These are phyloP conservation scores for Cyberlindnera bimundalis DNA, from an alignment of 805 yeast species.

Conservation along the genomic window DNA sequence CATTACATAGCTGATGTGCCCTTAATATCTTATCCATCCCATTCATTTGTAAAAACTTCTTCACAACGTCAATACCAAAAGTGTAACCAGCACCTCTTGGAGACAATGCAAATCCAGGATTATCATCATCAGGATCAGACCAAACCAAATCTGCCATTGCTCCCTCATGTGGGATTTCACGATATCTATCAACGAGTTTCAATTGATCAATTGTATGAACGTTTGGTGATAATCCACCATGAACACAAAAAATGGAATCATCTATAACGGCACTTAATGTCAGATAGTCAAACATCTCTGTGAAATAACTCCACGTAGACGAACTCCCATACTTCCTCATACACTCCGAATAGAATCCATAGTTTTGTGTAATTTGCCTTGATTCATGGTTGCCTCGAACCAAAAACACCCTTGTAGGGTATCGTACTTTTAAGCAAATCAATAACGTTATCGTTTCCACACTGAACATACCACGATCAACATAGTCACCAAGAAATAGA, in stretches of 20 bases:
- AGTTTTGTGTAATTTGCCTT: conserved; percentile 93
- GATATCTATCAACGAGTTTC: conserved; percentile 81
- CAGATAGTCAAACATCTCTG: conserved; percentile 89
- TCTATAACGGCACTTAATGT: conserved; percentile 89
- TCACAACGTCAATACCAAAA: conserved; percentile 88
- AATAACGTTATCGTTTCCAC: conserved; percentile 88
- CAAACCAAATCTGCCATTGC: conserved; percentile 99
- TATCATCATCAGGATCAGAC: conserved; percentile 94
- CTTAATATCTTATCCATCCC: conserved; percentile 76
- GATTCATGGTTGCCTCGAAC: conserved; percentile 97
- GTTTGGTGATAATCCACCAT: conserved; percentile 95
- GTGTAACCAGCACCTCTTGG: conserved; percentile 99
- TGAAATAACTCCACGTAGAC: conserved; percentile 82
- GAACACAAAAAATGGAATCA: conserved; percentile 87
- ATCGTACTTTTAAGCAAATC: conserved; percentile 78
- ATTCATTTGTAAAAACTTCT: conserved; percentile 77
- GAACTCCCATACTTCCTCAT: conserved; percentile 79
- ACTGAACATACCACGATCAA: conserved; percentile 90
- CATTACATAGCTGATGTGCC: conserved; percentile 96
- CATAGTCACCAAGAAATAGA: conserved; percentile 91
- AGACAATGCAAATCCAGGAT: conserved; percentile 72
- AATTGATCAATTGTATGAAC: conserved; percentile 93
- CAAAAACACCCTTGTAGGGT: conserved; percentile 77
- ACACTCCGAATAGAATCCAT: conserved; percentile 96
- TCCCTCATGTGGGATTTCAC: conserved; percentile 98